phyloP scores from a whole-genome alignment of 176 grass and related monocot species.

The Miscanthus lutarioriparius region DNA sequence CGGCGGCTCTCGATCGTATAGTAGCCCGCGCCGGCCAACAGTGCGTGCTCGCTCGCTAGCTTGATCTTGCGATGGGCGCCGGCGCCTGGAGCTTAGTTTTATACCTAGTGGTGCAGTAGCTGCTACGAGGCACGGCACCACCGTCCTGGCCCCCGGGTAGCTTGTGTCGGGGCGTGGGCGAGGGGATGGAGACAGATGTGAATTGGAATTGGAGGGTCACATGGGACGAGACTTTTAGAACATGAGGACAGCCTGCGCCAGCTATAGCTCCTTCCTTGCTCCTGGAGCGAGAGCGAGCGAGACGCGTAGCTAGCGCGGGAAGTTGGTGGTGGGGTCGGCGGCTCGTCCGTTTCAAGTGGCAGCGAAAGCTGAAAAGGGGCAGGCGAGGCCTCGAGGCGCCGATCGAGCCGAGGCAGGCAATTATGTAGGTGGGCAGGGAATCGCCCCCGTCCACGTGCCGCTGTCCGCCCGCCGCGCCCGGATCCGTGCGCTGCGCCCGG shows the following conservation, averaged over 20 bases:
- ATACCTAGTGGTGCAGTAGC: slow-evolving; percentile 21
- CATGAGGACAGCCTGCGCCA: slow-evolving; percentile 63
- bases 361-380: slow-evolving; percentile 25
- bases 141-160: not conserved
- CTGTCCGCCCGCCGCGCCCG: slow-evolving; percentile 36
- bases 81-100: slow-evolving; percentile 42
- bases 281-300: no score
- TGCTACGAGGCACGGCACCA: not conserved
- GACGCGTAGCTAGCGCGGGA: not conserved
- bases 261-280: slow-evolving; percentile 33
- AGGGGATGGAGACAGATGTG: slow-evolving; percentile 21
- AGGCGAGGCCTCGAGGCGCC: not conserved
- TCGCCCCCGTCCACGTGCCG: slow-evolving; percentile 52
- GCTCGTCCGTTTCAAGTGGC: slow-evolving; percentile 34
- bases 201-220: slow-evolving; percentile 56
- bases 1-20: not conserved
- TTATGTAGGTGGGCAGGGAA: slow-evolving; percentile 44
- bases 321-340: slow-evolving; percentile 6
- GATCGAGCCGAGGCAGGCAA: slow-evolving; percentile 17
- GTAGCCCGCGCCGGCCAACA: not conserved
- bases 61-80: slow-evolving; percentile 14
- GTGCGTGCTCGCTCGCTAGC: not conserved
- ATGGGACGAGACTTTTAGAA: slow-evolving; percentile 67
- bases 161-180: not conserved
- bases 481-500: no score